These are phyloP conservation scores for Knoxdaviesia proteae DNA, from an alignment of 2,329 filamentous ascomycete genomes.

Conservation along the genomic window DNA sequence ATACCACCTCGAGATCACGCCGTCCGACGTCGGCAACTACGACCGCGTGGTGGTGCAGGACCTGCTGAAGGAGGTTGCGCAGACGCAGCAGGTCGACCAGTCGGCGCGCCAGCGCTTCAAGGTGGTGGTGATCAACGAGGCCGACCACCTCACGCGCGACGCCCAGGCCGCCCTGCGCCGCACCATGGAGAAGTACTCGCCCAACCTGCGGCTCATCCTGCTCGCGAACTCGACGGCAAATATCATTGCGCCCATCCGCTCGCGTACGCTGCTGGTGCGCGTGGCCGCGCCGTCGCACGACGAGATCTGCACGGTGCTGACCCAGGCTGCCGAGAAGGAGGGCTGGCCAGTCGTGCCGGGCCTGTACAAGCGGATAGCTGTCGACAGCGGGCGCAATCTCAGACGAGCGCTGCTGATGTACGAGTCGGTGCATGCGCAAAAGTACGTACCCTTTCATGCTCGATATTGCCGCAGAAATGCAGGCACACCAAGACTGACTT, in stretches of 20 bases:
- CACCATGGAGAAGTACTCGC: conserved; percentile 99
- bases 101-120: conserved; percentile 85
- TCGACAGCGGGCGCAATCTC: conserved; percentile 77
- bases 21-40: conserved; percentile 88
- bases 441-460: conserved; percentile 33
- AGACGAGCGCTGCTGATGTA: conserved; percentile 87
- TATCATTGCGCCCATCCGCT: conserved; percentile 96
- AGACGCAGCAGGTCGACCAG: conserved; percentile 96
- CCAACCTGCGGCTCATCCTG: conserved; percentile 77
- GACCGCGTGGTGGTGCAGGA: conserved; percentile 93
- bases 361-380: conserved; percentile 68
- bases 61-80: conserved; percentile 88
- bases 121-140: conserved; percentile 97
- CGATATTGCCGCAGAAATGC: too few species aligned
- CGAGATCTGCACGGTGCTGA: conserved; percentile 67
- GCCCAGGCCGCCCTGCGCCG: conserved; percentile 84
- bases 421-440: conserved; percentile 90
- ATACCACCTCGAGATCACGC: conserved; percentile 96
- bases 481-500: neutral
- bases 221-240: conserved; percentile 93
- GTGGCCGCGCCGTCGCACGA: conserved; percentile 74
- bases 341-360: conserved; percentile 58
- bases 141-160: conserved; percentile 81
- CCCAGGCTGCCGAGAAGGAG: conserved; percentile 51
- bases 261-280: conserved; percentile 72